These are phyloP conservation scores for Schrenkiella parvula DNA, from an alignment of 345 rosid genomes.

Conservation along the genomic window DNA sequence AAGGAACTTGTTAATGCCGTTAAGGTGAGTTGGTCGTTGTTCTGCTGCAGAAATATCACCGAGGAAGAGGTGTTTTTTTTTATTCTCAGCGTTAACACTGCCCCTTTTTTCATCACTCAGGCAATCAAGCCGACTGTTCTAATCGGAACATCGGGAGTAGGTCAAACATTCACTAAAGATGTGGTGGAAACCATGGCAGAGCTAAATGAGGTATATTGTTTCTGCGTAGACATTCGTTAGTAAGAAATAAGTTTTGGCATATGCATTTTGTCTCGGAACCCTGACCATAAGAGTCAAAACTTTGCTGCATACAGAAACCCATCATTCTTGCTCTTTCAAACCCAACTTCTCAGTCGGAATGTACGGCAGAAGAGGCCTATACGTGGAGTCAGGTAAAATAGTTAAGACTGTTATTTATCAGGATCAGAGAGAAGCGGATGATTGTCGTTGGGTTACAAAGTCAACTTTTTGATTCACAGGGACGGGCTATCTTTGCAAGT, in stretches of 20 bases:
- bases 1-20: conserved; percentile 66
- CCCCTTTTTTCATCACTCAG: conserved; percentile 35
- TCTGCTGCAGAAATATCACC: not conserved
- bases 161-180: conserved; percentile 80
- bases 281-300: not conserved
- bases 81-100: not conserved
- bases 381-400: conserved; percentile 72
- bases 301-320: conserved; percentile 61
- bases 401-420: not conserved
- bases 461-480: conserved; percentile 40
- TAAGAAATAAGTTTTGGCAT: not conserved
- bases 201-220: conserved; percentile 59
- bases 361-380: conserved; percentile 95
- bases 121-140: conserved; percentile 84
- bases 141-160: conserved; percentile 95
- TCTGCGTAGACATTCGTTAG: not conserved
- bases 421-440: not conserved
- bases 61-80: not conserved
- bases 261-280: conserved; percentile 1
- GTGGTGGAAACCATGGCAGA: conserved; percentile 86
- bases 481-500: conserved; percentile 88
- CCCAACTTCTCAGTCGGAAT: conserved; percentile 97
- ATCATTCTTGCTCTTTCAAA: conserved; percentile 88
- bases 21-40: conserved; percentile 45
- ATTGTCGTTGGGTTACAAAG: not conserved